These are phyloP conservation scores for Fraxinus albicans DNA, from an alignment of 305 asterid species.

Conservation along the genomic window DNA sequence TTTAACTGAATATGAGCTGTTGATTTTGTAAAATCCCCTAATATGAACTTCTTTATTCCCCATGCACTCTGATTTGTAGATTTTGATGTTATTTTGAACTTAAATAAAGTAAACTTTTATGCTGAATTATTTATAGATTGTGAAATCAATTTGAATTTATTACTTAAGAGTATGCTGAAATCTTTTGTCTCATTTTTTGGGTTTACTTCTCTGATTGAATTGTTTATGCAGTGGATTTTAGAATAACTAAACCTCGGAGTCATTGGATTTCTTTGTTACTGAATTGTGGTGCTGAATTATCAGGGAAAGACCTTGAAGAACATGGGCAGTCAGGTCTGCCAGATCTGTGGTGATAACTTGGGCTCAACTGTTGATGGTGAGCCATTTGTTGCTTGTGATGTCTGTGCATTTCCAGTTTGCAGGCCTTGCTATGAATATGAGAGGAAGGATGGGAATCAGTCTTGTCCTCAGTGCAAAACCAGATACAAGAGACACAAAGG, in stretches of 20 bases:
- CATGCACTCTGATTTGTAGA: neutral
- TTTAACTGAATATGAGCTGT: neutral
- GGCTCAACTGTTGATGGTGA: conserved; percentile 73
- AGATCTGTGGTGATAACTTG: conserved; percentile 92
- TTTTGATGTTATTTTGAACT: neutral
- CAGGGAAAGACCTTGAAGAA: conserved; percentile 53
- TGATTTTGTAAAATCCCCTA: neutral
- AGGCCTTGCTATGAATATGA: conserved; percentile 98
- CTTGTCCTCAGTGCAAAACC: conserved; percentile 98
- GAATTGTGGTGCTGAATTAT: conserved; percentile 11
- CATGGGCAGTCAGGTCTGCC: conserved; percentile 60
- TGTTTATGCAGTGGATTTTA: neutral
- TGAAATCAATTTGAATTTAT: neutral
- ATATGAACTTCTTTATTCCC: neutral
- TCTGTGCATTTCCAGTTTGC: conserved; percentile 96
- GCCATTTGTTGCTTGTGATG: conserved; percentile 87
- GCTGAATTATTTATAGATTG: neutral
- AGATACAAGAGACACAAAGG: conserved; percentile 95
- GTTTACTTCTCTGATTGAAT: neutral
- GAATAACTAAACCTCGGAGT: neutral
- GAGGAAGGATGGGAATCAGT: conserved; percentile 94
- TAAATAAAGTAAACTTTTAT: neutral
- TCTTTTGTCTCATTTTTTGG: neutral
- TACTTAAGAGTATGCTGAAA: neutral
- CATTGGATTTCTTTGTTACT: neutral